Evolutionary conservation across 78 protist species (phyloP).

Genomic region (Emiliania huxleyi): DNA sequence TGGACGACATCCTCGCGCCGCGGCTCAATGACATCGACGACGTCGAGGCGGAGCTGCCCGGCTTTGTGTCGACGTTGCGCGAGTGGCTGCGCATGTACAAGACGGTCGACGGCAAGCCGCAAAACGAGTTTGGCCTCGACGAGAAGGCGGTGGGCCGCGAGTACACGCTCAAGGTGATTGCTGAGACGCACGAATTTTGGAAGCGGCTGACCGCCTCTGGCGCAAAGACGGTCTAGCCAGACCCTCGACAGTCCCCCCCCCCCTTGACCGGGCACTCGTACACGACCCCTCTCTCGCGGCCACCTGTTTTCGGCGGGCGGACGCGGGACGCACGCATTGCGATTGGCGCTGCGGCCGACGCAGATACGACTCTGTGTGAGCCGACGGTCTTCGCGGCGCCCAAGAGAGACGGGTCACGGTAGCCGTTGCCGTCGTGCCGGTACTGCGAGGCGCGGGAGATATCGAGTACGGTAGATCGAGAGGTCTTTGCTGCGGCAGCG

Average conservation of each 20-base stretch:
- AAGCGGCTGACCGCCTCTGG: neutral
- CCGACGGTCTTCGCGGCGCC: too few relatives aligned
- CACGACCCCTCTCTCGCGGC: too few relatives aligned
- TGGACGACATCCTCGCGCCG: slow-evolving; percentile 75
- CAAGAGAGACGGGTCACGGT: too few relatives aligned
- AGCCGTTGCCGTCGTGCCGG: too few relatives aligned
- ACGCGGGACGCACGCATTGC: slow-evolving; percentile 90
- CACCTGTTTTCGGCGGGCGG: slow-evolving; percentile 80
- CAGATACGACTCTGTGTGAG: too few relatives aligned
- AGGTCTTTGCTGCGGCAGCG: too few relatives aligned
- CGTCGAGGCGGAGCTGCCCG: slow-evolving; percentile 16
- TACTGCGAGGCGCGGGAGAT: too few relatives aligned
- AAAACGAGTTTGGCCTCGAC: slow-evolving; percentile 82
- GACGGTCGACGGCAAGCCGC: slow-evolving; percentile 92
- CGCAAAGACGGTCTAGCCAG: neutral
- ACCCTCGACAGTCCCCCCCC: too few relatives aligned
- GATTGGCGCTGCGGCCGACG: slow-evolving; percentile 71
- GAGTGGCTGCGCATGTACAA: slow-evolving; percentile 89
- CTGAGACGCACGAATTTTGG: neutral
- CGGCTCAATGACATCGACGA: slow-evolving; percentile 62
- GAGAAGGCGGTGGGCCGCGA: slow-evolving; percentile 46
- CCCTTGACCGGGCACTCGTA: too few relatives aligned
- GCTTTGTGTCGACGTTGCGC: neutral
- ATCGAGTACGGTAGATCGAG: too few relatives aligned
- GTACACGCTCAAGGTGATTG: neutral